Percentiles rank a stretch among this genome's conserved stretches.
phyloP scores from a whole-genome alignment of 306 rosid genomes.

The Castanea mollissima region DNA sequence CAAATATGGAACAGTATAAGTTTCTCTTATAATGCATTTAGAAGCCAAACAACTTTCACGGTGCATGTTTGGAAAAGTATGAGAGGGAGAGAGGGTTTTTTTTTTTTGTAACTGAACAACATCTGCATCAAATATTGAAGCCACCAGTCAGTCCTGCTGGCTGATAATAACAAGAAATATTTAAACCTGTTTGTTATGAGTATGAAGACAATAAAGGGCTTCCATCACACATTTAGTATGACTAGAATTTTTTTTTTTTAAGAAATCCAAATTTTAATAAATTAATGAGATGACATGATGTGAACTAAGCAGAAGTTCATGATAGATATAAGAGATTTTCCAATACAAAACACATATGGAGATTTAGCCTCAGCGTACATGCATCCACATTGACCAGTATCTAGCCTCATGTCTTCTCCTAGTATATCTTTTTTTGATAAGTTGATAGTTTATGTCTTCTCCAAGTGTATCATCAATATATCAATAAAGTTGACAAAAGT shows the following conservation, averaged over 20 bases:
- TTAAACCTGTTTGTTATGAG: background rate
- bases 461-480: background rate
- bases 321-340: background rate
- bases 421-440: background rate
- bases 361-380: background rate
- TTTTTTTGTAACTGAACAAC: background rate
- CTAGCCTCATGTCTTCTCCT: background rate
- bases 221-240: background rate
- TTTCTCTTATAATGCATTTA: background rate
- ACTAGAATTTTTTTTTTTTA: background rate
- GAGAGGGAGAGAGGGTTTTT: background rate
- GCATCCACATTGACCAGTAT: background rate
- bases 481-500: background rate
- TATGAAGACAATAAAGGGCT: background rate
- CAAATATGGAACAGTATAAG: background rate
- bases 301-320: background rate
- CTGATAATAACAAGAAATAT: background rate
- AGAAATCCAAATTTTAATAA: background rate
- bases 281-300: background rate
- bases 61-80: background rate
- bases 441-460: too few relatives aligned
- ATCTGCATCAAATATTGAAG: background rate
- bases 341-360: background rate
- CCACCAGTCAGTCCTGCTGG: background rate
- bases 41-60: background rate